Conservation (phyloP, 2,329 filamentous ascomycete species). For the Penicillium olsonii region DNA sequence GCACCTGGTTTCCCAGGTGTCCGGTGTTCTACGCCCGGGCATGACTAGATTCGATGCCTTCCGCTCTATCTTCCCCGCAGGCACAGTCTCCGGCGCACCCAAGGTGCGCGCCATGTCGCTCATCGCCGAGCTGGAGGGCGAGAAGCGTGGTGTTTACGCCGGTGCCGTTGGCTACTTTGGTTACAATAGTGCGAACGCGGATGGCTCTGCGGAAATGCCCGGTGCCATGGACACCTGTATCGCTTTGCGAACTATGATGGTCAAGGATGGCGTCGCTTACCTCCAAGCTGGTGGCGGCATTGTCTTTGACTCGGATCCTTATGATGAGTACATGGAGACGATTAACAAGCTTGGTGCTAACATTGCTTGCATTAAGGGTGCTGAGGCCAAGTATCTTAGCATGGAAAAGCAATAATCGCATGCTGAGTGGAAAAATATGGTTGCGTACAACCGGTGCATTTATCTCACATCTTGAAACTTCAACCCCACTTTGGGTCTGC, state of each 20-base stretch:
- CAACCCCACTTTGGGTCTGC: background rate
- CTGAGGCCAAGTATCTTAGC: conserved; percentile 68
- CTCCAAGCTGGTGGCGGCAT: conserved; percentile 85
- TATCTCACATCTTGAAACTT: background rate
- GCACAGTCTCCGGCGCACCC: conserved; percentile 91
- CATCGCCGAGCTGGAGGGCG: conserved; percentile 88
- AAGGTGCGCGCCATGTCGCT: conserved; percentile 97
- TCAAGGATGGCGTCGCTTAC: conserved; percentile 89
- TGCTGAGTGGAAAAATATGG: background rate
- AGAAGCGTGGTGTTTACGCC: conserved; percentile 94
- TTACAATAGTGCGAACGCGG: conserved; percentile 69
- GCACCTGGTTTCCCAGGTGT: conserved; percentile 94
- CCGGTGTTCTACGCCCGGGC: conserved; percentile 77
- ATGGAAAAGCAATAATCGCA: conserved; percentile 33
- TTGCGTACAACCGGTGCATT: background rate
- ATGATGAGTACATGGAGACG: conserved; percentile 93
- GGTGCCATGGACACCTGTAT: conserved; percentile 91
- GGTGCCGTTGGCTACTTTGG: conserved; percentile 97
- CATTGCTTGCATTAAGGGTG: conserved; percentile 81
- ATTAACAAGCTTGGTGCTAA: conserved; percentile 94
- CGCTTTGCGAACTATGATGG: conserved; percentile 85
- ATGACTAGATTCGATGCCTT: conserved; percentile 95
- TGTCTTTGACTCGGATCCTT: conserved; percentile 87
- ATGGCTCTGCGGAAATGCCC: conserved; percentile 63
- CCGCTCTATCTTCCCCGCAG: conserved; percentile 93